Evolutionary conservation across 1,284 basidiomycete species (phyloP).

Genomic region (Puccinia novopanici): DNA sequence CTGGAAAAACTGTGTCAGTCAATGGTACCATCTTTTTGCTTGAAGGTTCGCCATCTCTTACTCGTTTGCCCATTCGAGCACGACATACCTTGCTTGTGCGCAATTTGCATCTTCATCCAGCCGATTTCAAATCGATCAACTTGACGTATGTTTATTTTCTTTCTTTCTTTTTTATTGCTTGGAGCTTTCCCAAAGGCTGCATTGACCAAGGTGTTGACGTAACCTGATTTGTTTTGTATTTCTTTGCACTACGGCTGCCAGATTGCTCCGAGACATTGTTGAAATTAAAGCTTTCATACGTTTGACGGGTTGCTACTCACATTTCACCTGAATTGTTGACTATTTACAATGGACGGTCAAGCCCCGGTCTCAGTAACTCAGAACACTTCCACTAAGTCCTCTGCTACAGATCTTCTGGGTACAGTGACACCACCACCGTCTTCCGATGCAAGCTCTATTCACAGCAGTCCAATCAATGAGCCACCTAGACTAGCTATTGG

Average conservation of each 20-base stretch:
- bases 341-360: neutral
- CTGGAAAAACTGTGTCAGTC: constrained; percentile 75
- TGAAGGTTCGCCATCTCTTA: constrained; percentile 64
- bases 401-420: neutral
- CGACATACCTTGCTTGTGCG: neutral
- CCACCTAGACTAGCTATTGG: neutral
- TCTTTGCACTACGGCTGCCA: no score
- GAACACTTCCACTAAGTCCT: neutral
- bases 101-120: neutral
- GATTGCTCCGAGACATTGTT: no score
- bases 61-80: neutral
- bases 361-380: neutral
- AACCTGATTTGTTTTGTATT: no score
- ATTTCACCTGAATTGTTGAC: neutral
- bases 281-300: neutral
- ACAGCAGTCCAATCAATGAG: constrained; percentile 5
- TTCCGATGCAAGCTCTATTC: no score
- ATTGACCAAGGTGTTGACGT: no score
- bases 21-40: constrained; percentile 85
- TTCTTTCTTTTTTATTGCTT: neutral
- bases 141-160: constrained; percentile 28
- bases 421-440: no score
- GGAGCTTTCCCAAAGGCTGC: neutral
- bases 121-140: neutral
- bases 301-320: neutral